A percentile compares a stretch with the other conserved stretches of the same genome.
phyloP scores from a whole-genome alignment of 148 eudicot species.

The Heliamphora exappendiculata region DNA sequence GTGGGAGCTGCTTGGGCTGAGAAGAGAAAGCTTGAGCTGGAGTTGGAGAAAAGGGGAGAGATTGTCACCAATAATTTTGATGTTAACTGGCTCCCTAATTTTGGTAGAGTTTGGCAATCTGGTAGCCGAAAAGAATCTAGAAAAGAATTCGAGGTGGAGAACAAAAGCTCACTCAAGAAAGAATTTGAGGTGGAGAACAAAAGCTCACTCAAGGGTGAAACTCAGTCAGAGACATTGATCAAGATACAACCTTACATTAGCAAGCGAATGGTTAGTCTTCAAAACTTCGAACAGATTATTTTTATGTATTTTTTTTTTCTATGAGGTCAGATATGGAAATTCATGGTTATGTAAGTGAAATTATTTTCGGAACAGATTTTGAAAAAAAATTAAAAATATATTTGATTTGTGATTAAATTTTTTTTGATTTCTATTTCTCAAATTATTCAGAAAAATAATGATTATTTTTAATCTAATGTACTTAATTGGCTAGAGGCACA shows the following conservation, averaged over 20 bases:
- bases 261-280: slow-evolving; percentile 72
- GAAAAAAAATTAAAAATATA: too few species aligned
- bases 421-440: too few species aligned
- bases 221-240: slow-evolving; percentile 29
- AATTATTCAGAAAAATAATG: too few species aligned
- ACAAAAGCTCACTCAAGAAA: slow-evolving; percentile 32
- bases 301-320: background rate
- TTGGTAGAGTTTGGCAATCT: slow-evolving; percentile 95
- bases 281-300: background rate
- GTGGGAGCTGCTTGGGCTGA: slow-evolving; percentile 99
- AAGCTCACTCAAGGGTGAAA: slow-evolving; percentile 24
- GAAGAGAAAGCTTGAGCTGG: slow-evolving; percentile 82
- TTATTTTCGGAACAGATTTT: too few species aligned
- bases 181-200: slow-evolving; percentile 55
- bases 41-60: slow-evolving; percentile 81
- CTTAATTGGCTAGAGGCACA: too few species aligned
- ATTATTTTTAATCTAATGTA: too few species aligned
- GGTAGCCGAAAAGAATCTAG: slow-evolving; percentile 87
- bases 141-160: slow-evolving; percentile 65
- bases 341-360: too few species aligned
- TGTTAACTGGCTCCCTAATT: slow-evolving; percentile 87
- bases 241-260: slow-evolving; percentile 78
- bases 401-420: too few species aligned
- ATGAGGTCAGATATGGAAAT: background rate
- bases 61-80: slow-evolving; percentile 32